Base-by-base conservation (phyloP, 2,329 filamentous ascomycete genomes). In the Coniochaeta sp. region DNA sequence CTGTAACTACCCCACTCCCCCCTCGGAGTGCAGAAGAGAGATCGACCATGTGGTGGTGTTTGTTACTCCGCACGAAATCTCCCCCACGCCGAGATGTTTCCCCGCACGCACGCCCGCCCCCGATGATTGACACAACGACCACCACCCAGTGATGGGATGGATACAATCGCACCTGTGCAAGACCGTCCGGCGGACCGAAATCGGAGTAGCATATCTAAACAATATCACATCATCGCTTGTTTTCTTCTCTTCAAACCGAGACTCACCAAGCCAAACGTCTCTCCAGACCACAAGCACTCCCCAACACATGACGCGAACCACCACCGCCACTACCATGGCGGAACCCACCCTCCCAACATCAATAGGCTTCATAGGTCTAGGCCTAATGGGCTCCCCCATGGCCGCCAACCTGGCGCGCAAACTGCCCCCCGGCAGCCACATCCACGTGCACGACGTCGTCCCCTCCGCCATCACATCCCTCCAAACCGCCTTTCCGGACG, bases 321-420 rank as follows among this genome's bases (percentile, higher is more conserved):
- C 32, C 10, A 27, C 8, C 28, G 42, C 22, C 13, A n/a, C n/a
- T n/a, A n/a, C n/a, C n/a, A n/a, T n/a, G n/a, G n/a, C n/a, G n/a
- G n/a, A n/a, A n/a, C n/a, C n/a, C n/a, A 7, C 42, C 22, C 55
- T 54, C 2, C 52, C 48, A 2, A 52, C 14, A 4, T 51, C 50
- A 5, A 16, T 56, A 3, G 58, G 57, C 42, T 81, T 79, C 63
- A 72, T 81, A 45, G 77, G 78, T 56, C 67, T 80, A 1, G 77
- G 77, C n/a, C 69, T 71, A 10, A 81, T 80, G 77, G 77, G 77
- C 0, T 68, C 67, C 50, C 76, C 76, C 10, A 81, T 81, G 76
- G 68, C 72, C 4, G 63, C 61, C 18, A 75, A 79, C 59, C 65
- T 81, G 22, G 69, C 72, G 9, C 67, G 69, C 20, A 78, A 77